A percentile compares a stretch with the other conserved stretches of the same genome.
phyloP scores from a whole-genome alignment of 345 rosid species.

The Linum usitatissimum region DNA sequence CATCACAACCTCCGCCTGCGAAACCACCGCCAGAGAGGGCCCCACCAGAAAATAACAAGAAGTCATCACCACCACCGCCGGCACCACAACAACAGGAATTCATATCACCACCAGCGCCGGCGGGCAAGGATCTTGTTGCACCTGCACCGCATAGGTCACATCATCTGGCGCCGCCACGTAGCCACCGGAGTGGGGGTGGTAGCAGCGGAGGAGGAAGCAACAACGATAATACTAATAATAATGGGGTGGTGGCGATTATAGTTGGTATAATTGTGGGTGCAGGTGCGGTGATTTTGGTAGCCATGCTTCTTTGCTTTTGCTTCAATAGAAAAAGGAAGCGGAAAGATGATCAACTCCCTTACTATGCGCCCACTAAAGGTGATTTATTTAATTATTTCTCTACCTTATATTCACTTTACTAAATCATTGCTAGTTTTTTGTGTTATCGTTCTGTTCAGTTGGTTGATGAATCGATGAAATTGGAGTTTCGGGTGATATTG shows the following conservation, averaged over 20 bases:
- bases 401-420: background rate
- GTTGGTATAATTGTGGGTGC: slow-evolving; percentile 32
- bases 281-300: slow-evolving; percentile 32
- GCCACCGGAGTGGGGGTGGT: slow-evolving; percentile 9
- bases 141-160: slow-evolving; percentile 10
- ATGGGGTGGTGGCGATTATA: slow-evolving; percentile 6
- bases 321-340: slow-evolving; percentile 43
- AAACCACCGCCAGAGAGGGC: slow-evolving; percentile 9
- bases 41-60: background rate
- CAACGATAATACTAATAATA: slow-evolving; percentile 6
- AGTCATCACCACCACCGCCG: slow-evolving; percentile 26
- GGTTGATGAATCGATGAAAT: no score
- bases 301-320: slow-evolving; percentile 26
- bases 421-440: background rate
- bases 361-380: slow-evolving; percentile 22
- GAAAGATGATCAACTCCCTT: slow-evolving; percentile 21
- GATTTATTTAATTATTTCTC: background rate
- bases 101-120: background rate
- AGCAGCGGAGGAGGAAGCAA: slow-evolving; percentile 8
- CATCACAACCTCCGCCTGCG: slow-evolving; percentile 28
- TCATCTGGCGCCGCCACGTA: slow-evolving; percentile 26
- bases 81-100: slow-evolving; percentile 2
- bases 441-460: no score
- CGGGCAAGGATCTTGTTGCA: background rate
- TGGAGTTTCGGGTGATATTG: no score